A percentile compares a stretch with the other conserved stretches of the same genome.
Conservation (phyloP, 1,284 basidiomycete genomes). For the Salmacisia buchloeana region DNA sequence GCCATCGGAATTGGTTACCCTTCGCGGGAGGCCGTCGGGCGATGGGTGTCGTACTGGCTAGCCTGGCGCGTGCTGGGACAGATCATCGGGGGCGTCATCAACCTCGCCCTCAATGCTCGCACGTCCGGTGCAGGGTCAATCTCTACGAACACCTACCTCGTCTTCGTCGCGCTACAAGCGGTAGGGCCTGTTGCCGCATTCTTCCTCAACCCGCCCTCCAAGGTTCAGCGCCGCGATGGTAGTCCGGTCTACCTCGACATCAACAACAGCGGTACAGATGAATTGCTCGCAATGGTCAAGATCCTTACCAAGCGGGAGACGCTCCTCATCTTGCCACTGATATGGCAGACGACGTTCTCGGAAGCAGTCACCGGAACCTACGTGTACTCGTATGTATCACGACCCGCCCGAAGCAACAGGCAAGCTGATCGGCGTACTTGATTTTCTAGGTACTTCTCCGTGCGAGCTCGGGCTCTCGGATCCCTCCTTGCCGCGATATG, state of each 20-base stretch:
- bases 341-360: slow-evolving; percentile 37
- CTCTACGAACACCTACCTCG: slow-evolving; percentile 48
- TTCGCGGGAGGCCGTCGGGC: slow-evolving; percentile 40
- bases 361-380: slow-evolving; percentile 45
- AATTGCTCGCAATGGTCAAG: slow-evolving; percentile 40
- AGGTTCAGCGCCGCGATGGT: slow-evolving; percentile 50
- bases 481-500: slow-evolving; percentile 48
- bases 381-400: slow-evolving; percentile 33
- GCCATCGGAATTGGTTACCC: slow-evolving; percentile 46
- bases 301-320: slow-evolving; percentile 25
- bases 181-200: slow-evolving; percentile 46
- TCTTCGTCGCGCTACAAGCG: slow-evolving; percentile 52
- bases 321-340: slow-evolving; percentile 38
- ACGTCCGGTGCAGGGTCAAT: slow-evolving; percentile 42
- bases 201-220: slow-evolving; percentile 44
- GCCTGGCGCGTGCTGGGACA: slow-evolving; percentile 44
- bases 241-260: slow-evolving; percentile 46
- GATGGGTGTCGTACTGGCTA: slow-evolving; percentile 50
- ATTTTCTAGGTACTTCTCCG: slow-evolving; percentile 21
- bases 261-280: slow-evolving; percentile 25
- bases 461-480: slow-evolving; percentile 47
- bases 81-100: slow-evolving; percentile 50
- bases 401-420: too few relatives aligned
- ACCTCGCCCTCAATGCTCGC: slow-evolving; percentile 49
- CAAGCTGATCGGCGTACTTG: neutral